Evolutionary conservation across 2,329 filamentous ascomycete genomes (phyloP), one percentile per base, ranked within the genome.

Genomic region (Hymenoscyphus repandus): DNA sequence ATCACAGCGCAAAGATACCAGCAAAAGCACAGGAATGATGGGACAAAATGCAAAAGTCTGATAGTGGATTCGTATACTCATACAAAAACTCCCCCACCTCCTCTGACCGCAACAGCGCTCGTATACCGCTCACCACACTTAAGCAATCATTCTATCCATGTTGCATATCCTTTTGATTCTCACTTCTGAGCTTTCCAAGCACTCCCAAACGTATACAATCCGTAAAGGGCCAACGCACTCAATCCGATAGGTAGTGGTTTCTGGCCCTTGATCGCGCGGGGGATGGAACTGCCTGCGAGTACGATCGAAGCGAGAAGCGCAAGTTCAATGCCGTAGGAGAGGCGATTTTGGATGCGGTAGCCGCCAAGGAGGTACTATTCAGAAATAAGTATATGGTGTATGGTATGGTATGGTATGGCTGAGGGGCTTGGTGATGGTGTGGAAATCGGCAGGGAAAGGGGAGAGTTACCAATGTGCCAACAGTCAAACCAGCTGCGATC

Each of bases 241-340:
- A 99, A 72, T 10, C 85, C 81, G 50, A 87, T 76, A 1, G 93
- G 92, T 47, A 99, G 80, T 0, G 89, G 88, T 78, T 97, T 99
- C 61, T 79, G 76, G 38, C 84, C 79, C 68, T 83, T 88, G 64
- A 99, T 83, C 4, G 90, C 93, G 47, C 93, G 80, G 11, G 93
- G 93, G 53, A 97, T 85, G 1, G 88, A 86, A 38, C 87, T 87
- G 17, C 90, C 90, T 38, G 79, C 92, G 33, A 99, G 78, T 22
- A 97, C 73, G n/a, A 90, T 64, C 0, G 89, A 95, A 4, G 93
- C 93, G 39, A 96, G 75, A 9, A 99, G 78, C n/a, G 86, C 88
- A 39, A 96, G 74, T 71, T 97, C 93, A 60, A 95, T 73, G 56
- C 92, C 93, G 68, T 93, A 96, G 2, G 87, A 68, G 67, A 90